Base-by-base conservation (phyloP, 106 monocot species). In the Acanthochlamys bracteata region DNA sequence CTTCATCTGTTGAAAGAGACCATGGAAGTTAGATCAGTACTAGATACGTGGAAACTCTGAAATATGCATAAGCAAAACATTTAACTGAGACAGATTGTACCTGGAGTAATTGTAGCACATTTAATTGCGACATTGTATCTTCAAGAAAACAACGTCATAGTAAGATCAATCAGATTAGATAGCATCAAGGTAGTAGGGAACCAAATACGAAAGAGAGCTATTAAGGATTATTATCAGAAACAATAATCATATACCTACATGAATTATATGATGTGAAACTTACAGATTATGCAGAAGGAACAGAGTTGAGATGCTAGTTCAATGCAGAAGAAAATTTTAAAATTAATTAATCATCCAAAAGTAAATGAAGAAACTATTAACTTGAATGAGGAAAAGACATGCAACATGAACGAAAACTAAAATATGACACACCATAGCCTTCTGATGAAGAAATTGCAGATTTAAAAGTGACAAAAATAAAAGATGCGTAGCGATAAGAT, bases 21-120 rank as follows among this genome's bases (percentile, higher is more conserved):
- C 12, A 49, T 14, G 49, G 17, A 49, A 49, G 43, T 14, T 49
- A 17, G 12, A 3, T 49, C 17, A 49, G 49, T 10, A 49, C 17
- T 49, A 49, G 49, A 49, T 17, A 49, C 49, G 10, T 4, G 49
- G 49, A 17, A 2, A 49, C 4, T 57, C 1, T 57, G 11, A 57
- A 57, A 24, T 16, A 19, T 21, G 9, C 20, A 10, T 21, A 57
- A 24, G 56, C 19, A 19, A 20, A 19, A 19, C 1, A 2, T 57
- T 14, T 59, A 2, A 59, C n/a, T 11, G 26, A 40, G 2, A 42
- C 42, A 15, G 66, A n/a, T 11, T 60, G 42, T 74, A 93, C 93
- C 93, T 69, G 93, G 93, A 64, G 93, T 93, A 26, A 93, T 89
- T 54, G 93, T 93, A 46, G 93, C 93, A 70, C 93, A 93, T 71